phyloP scores from a whole-genome alignment of 352 stramenopile species.

The Pythium aquatile region DNA sequence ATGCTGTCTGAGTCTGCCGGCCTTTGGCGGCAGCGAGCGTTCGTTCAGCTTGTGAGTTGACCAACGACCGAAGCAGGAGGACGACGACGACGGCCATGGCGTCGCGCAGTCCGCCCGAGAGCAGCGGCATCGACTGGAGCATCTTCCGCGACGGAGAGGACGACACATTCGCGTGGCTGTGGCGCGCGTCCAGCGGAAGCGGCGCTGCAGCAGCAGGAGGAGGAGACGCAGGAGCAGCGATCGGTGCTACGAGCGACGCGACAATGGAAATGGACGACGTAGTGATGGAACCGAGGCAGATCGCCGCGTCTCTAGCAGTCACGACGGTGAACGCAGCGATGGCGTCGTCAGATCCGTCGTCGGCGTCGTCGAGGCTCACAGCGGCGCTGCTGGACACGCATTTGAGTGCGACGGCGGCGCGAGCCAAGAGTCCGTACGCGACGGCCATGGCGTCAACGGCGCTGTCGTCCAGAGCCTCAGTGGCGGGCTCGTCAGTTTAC shows the following conservation, averaged over 20 bases:
- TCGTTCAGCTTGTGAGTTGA: not conserved
- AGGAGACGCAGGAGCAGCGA: not conserved
- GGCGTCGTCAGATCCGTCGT: not conserved
- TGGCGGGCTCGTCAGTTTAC: constrained; percentile 15
- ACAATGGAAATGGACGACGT: not conserved
- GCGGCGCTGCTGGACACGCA: constrained; percentile 18
- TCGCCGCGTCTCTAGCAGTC: constrained; percentile 3
- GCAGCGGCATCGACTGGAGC: constrained; percentile 64
- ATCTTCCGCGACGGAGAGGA: constrained; percentile 68
- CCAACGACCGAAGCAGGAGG: not conserved
- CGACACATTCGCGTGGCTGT: constrained; percentile 56
- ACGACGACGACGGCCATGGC: not conserved
- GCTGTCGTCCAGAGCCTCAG: constrained; percentile 13
- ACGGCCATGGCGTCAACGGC: constrained; percentile 1
- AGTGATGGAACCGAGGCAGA: not conserved
- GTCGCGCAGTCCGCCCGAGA: constrained; percentile 16
- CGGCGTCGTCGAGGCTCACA: constrained; percentile 9
- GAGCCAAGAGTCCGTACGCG: constrained; percentile 14
- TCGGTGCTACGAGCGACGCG: not conserved
- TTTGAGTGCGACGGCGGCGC: not conserved
- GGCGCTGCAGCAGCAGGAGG: not conserved
- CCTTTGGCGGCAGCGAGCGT: constrained; percentile 5
- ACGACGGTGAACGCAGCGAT: not conserved
- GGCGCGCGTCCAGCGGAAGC: constrained; percentile 34
- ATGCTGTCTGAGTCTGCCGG: not conserved